Evolutionary conservation across 192 early-diverging fungal species (phyloP).

Genomic region (Endogone sp.): DNA sequence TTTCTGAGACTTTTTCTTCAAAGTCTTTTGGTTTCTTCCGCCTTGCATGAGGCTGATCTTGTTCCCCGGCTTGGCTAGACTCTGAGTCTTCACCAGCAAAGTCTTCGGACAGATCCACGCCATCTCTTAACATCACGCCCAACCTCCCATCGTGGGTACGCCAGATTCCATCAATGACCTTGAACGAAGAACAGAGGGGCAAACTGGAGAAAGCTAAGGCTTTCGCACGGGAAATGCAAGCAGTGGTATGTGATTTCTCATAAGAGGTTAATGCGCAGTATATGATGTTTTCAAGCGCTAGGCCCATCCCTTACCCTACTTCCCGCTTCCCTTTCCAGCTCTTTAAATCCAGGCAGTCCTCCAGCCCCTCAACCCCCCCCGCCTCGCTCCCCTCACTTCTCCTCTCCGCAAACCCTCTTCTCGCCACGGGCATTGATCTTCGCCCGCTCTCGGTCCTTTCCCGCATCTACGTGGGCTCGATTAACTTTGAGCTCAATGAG

Average conservation of each 20-base stretch:
- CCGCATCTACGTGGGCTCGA: slow-evolving; percentile 26
- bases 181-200: slow-evolving; percentile 19
- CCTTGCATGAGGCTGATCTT: too few species aligned
- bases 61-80: too few species aligned
- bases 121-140: background rate
- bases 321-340: slow-evolving; percentile 4
- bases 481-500: slow-evolving; percentile 76
- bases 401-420: slow-evolving; percentile 10
- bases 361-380: slow-evolving; percentile 8
- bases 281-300: background rate
- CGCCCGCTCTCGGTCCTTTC: slow-evolving; percentile 28
- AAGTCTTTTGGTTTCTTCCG: too few species aligned
- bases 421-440: slow-evolving; percentile 26
- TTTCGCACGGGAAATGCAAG: slow-evolving; percentile 20
- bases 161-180: slow-evolving; percentile 4
- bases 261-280: background rate
- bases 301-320: background rate
- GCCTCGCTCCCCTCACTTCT: slow-evolving; percentile 13
- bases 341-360: slow-evolving; percentile 15
- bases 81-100: background rate
- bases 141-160: background rate
- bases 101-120: background rate
- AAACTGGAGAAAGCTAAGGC: slow-evolving; percentile 21
- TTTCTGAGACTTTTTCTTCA: slow-evolving; percentile 1
- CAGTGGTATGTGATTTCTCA: slow-evolving; percentile 9